phyloP scores from a whole-genome alignment of 179 eudicot genomes.

The Carnegiea gigantea region DNA sequence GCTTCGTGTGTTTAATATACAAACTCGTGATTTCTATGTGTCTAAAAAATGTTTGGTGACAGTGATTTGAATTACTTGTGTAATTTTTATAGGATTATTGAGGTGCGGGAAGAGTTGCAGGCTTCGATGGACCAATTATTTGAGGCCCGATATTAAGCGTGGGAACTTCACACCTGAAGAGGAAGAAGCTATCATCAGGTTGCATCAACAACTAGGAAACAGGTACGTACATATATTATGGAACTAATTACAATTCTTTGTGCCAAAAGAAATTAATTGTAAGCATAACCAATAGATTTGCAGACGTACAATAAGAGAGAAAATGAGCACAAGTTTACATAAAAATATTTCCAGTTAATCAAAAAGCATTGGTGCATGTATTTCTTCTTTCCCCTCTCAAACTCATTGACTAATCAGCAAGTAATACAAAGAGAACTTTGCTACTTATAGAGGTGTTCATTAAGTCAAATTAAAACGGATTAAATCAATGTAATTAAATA shows the following conservation, averaged over 20 bases:
- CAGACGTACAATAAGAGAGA: neutral
- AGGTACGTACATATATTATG: conserved; percentile 18
- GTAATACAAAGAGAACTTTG: conserved; percentile 1
- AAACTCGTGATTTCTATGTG: no score
- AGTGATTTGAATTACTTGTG: neutral
- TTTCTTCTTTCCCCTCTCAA: neutral
- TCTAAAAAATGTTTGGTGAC: no score
- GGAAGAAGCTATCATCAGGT: conserved; percentile 35
- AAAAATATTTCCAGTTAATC: neutral
- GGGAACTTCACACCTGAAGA: conserved; percentile 40
- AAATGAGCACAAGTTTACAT: neutral
- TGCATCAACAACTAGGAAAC: conserved; percentile 39
- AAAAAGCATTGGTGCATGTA: neutral
- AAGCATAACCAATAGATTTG: neutral
- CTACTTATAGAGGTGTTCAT: neutral
- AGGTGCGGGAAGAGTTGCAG: conserved; percentile 55
- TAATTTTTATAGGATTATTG: conserved; percentile 40
- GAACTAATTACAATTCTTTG: no score
- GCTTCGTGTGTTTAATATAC: no score
- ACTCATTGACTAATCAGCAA: neutral
- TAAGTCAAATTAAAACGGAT: neutral
- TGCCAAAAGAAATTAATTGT: no score
- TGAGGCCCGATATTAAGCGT: conserved; percentile 40
- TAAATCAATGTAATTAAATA: neutral
- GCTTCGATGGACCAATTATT: conserved; percentile 36